Evolutionary conservation across 441 rosid genomes (phyloP).

Genomic region (Omphalea diandra): DNA sequence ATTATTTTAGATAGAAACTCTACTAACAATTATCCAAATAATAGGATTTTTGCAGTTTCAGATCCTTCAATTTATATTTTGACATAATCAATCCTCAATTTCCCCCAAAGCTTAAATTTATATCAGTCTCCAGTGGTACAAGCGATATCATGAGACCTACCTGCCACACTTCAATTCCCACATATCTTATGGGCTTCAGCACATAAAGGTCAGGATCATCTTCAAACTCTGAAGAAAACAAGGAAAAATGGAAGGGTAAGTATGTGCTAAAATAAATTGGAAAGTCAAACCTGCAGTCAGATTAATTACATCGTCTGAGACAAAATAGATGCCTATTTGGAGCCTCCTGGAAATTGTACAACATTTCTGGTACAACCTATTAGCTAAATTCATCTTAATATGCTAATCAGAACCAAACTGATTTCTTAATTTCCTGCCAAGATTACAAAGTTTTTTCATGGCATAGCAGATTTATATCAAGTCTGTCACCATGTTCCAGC

Average conservation of each 20-base stretch:
- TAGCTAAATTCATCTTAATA: not conserved
- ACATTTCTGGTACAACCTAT: not conserved
- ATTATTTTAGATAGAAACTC: not conserved
- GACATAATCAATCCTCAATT: not conserved
- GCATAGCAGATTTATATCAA: slow-evolving; percentile 1
- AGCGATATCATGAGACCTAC: slow-evolving; percentile 27
- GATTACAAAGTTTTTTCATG: not conserved
- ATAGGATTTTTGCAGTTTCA: not conserved
- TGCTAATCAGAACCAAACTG: not conserved
- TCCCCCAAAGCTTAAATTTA: not conserved
- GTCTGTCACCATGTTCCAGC: not conserved
- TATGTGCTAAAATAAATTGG: not conserved
- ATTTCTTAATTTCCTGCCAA: not conserved
- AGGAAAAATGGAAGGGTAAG: slow-evolving; percentile 7
- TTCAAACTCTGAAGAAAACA: slow-evolving; percentile 66
- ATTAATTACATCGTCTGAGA: not conserved
- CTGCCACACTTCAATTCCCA: slow-evolving; percentile 92
- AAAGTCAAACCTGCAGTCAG: not conserved
- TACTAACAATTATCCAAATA: not conserved
- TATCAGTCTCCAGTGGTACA: not conserved
- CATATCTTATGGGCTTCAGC: slow-evolving; percentile 70
- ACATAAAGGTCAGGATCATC: slow-evolving; percentile 93
- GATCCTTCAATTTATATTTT: not conserved
- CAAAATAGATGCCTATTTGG: not conserved
- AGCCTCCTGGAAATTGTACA: not conserved